Evolutionary conservation across 2,329 filamentous ascomycete genomes (phyloP), one percentile per base, ranked within the genome.

Genomic region (Aspergillus costaricaensis): DNA sequence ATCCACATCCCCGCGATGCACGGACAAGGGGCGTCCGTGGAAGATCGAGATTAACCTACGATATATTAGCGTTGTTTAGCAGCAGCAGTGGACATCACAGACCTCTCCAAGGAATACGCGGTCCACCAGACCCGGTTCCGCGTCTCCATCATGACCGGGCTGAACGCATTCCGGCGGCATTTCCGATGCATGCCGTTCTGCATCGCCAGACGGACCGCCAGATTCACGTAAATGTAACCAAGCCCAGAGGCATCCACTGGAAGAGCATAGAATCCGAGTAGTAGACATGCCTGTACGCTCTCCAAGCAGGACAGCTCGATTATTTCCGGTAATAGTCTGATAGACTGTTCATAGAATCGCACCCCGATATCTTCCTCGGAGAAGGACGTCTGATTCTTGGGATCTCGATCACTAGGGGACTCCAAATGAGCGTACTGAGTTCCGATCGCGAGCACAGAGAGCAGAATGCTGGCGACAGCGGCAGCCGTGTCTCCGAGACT

Each of bases 151-250:
- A 70, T 69, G 14, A 72, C 72, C 8, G 76, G 70, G 51, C 78
- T 77, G 30, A 81, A 74, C 0, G 73, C 76, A n/a, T 74, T 73
- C 9, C 75, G 76, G 0, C 74, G 70, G 61, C 78, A 81, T 55
- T 74, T 80, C 32, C 82, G 74, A 61, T 85, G 82, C 82, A 85
- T 82, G 4, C 82, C 83, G 62, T 84, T 84, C 60, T 83, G 81
- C 39, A 84, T 82, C 2, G 79, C 82, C 36, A 85, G 72, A 48
- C 82, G 82, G 52, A 83, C 73, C 0, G 81, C 79, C 4, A 85
- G 69, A 15, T 80, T 81, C 8, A 84, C 67, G 57, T 85, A 85
- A 4, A 81, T 81, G 62, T 82, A 85, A 0, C 80, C 78, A 27
- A 85, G 63, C 0, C 82, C 82, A 0, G 80, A 81, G 0, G 82